Conservation (phyloP, 148 eudicot species). For the Chenopodium quinoa region DNA sequence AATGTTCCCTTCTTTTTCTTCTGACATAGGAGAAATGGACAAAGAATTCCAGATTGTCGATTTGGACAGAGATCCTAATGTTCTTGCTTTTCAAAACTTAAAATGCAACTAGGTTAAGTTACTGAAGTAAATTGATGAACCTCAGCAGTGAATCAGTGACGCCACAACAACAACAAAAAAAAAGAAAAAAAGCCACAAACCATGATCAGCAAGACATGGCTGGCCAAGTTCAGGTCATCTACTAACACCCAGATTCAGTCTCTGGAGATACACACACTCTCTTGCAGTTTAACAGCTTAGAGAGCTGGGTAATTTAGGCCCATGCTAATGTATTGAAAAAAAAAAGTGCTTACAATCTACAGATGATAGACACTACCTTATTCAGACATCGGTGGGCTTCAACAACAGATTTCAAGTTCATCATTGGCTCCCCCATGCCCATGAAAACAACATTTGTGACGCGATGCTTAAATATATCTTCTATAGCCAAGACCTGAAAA, state of each 20-base stretch:
- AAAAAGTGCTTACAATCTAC: not conserved
- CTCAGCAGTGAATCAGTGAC: not conserved
- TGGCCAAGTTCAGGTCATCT: no score
- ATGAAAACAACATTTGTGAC: slow-evolving; percentile 96
- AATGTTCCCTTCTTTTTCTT: not conserved
- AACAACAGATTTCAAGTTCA: slow-evolving; percentile 87
- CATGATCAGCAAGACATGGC: not conserved
- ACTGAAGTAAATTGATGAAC: not conserved
- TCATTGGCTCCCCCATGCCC: slow-evolving; percentile 99
- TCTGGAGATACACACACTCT: no score
- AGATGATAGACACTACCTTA: slow-evolving; percentile 44
- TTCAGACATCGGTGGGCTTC: slow-evolving; percentile 94
- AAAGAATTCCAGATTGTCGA: not conserved
- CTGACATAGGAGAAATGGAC: not conserved
- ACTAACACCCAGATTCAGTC: no score
- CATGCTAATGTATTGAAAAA: not conserved
- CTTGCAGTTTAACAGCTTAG: no score
- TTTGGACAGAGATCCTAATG: not conserved
- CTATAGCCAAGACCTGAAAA: slow-evolving; percentile 89
- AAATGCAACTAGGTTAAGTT: not conserved
- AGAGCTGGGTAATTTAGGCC: not conserved
- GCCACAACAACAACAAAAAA: not conserved
- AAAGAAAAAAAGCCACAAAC: not conserved
- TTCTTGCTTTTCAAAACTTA: not conserved
- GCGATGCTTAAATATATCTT: slow-evolving; percentile 74